Conservation (phyloP, 352 stramenopile species). For the Albugo candida region DNA sequence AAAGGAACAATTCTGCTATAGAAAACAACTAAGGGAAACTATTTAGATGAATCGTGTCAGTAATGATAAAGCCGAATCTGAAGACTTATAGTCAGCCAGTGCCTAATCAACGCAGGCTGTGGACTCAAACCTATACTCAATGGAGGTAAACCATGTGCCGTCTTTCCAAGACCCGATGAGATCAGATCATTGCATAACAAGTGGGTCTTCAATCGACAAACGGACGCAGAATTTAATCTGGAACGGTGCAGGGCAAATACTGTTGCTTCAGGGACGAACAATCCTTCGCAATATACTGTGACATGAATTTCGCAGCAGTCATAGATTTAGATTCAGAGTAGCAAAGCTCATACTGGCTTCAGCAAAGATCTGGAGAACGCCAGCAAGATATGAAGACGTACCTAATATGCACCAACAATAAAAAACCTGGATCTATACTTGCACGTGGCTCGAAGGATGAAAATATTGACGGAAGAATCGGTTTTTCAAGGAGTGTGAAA, state of each 20-base stretch:
- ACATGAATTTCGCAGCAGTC: neutral
- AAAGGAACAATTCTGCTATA: neutral
- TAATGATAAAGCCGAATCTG: too few species aligned
- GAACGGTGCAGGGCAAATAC: neutral
- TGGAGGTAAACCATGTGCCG: neutral
- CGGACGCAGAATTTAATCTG: neutral
- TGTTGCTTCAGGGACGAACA: neutral
- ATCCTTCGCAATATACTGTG: neutral
- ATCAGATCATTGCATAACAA: neutral
- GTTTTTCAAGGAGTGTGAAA: too few species aligned
- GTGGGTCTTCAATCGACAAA: neutral
- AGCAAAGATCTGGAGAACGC: neutral
- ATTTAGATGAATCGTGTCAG: too few species aligned
- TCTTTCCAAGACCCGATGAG: neutral
- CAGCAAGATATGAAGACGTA: neutral
- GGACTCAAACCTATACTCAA: neutral
- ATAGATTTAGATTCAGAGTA: neutral
- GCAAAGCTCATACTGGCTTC: neutral
- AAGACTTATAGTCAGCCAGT: neutral
- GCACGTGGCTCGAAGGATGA: neutral
- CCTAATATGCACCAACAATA: neutral
- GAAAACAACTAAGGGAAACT: neutral
- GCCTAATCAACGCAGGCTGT: neutral
- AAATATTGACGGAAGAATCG: neutral
- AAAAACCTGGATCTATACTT: neutral